A percentile compares a stretch with the other conserved stretches of the same genome.
Evolutionary conservation across 106 monocot species (phyloP).

Genomic region (Vanilla planifolia): DNA sequence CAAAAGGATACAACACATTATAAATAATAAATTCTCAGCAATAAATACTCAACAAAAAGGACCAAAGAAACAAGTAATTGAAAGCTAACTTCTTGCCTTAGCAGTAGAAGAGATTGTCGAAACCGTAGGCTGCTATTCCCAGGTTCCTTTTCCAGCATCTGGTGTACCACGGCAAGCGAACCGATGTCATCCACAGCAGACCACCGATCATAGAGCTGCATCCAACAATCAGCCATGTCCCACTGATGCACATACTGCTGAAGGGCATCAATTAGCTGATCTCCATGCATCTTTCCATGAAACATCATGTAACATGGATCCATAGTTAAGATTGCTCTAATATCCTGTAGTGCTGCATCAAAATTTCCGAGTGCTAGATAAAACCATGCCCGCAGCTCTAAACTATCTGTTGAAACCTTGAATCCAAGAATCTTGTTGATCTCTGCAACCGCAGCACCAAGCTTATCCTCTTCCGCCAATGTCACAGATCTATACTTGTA

Average conservation of each 20-base stretch:
- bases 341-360: slow-evolving; percentile 64
- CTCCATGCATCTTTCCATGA: slow-evolving; percentile 76
- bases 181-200: slow-evolving; percentile 98
- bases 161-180: slow-evolving; percentile 90
- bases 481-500: slow-evolving; percentile 91
- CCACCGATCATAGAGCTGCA: slow-evolving; percentile 96
- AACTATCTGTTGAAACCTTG: slow-evolving; percentile 76
- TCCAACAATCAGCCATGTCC: slow-evolving; percentile 95
- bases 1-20: too few relatives aligned
- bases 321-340: slow-evolving; percentile 87
- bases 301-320: slow-evolving; percentile 80
- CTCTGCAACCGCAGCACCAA: slow-evolving; percentile 68
- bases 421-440: slow-evolving; percentile 85
- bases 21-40: too few relatives aligned
- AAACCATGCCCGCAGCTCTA: slow-evolving; percentile 87
- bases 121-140: slow-evolving; percentile 87
- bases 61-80: too few relatives aligned
- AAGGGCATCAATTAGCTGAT: slow-evolving; percentile 67
- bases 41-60: too few relatives aligned
- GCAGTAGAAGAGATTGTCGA: slow-evolving; percentile 93
- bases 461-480: slow-evolving; percentile 73
- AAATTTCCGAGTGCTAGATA: slow-evolving; percentile 84
- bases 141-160: slow-evolving; percentile 75
- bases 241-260: slow-evolving; percentile 82
- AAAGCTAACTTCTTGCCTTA: too few relatives aligned